Evolutionary conservation across 2,329 filamentous ascomycete genomes (phyloP), one percentile per base, ranked within the genome.

Genomic region (Hymenoscyphus albidus): DNA sequence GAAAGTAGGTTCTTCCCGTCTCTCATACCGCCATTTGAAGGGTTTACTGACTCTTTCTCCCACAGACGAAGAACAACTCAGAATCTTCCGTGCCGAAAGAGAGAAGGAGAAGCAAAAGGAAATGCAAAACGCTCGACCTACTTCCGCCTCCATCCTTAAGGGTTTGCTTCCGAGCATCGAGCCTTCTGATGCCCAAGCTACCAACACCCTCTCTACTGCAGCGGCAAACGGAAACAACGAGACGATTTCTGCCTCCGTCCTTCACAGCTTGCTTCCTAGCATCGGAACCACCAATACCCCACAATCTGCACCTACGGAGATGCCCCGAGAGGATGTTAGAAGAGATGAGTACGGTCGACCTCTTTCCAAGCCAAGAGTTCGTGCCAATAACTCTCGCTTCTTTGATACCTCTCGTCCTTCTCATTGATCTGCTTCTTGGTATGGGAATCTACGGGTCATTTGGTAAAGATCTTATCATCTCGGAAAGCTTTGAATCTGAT

Each of bases 261-360:
- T 54, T 54, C 48, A 54, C 48, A 5, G 10, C 22, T 54, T 54
- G 48, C 48, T 54, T 27, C 48, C 48, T 12, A 54, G n/a, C 48
- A 54, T 27, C 10, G 48, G 27, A 22, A 27, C 22, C 48, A 13
- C 18, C 48, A 54, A 54, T 10, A 54, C 18, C 48, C 9, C 22
- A 22, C 48, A 54, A 54, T 10, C 13, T 54, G 9, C 18, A 22
- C 48, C 18, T 6, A 14, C n/a, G 4, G 18, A 54, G 48, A 54
- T 13, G 18, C 18, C 18, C 14, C 48, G 48, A 13, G 18, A 54
- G 22, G 18, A 54, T 54, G 48, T 27, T 10, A 54, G 48, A 54
- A 54, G 48, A 54, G 48, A 54, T 54, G 48, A 54, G 48, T 54
- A 54, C 22, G 48, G 48, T 27, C 18, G 48, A 27, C 48, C 48